Evolutionary conservation across 1,284 basidiomycete genomes (phyloP), one percentile per base, ranked within the genome.

Genomic region (Ustanciosporium gigantosporum): DNA sequence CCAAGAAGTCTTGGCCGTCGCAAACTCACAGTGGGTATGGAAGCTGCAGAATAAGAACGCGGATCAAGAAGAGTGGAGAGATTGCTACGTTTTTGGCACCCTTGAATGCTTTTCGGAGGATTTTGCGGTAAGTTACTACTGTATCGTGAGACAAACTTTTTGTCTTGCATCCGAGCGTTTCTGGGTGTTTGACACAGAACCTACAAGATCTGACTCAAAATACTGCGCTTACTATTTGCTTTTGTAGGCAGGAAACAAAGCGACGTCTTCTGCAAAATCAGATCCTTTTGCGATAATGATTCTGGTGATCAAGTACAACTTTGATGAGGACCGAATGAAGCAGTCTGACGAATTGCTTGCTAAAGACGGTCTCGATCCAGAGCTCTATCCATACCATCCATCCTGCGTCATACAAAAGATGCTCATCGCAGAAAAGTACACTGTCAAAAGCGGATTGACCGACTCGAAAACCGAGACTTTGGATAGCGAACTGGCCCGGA

Each of bases 331-430:
- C 2, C 25, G 34, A 3, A 27, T 41, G 0, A 11, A 13, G 3
- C 4, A 23, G 3, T 47, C 44, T 2, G 13, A 22, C 5, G 11
- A 38, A 14, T 15, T n/a, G 19, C 11, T 48, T 2, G 20, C 45
- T 8, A 9, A 15, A 2, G 53, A 64, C 14, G 43, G 41, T 1
- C 23, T 66, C 31, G 4, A 38, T 1, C 3, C n/a, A 7, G 36
- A 44, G 13, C 36, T 66, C 15, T 53, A 62, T 29, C 52, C 58
- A 2, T 61, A 66, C 36, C 58, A 61, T 25, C 64, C 64, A 4
- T 31, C 21, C 13, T 22, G 34, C 1, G 35, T 66, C 2, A 53
- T 49, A n/a, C 59, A 55, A 29, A 23, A 47, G 13, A 52, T 56
- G 50, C 21, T 66, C 5, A 41, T 57, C 3, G 51, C 19, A 0